phyloP scores from a whole-genome alignment of 192 early-diverging fungal species.

The Irineochytrium annulatum region DNA sequence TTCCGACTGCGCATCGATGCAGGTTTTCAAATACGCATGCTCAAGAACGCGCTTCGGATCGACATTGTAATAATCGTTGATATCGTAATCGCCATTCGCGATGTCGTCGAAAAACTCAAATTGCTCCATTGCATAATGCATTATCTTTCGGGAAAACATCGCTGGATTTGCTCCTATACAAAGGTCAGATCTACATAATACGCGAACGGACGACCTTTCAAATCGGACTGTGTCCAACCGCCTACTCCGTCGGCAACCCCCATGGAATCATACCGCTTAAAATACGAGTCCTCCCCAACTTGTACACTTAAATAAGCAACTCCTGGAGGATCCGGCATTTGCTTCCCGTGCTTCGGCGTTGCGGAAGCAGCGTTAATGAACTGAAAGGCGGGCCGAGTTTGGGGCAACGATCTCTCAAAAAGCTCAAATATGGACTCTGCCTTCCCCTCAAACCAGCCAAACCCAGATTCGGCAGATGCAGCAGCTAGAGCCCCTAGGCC shows the following conservation, averaged over 20 bases:
- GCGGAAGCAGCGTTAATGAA: constrained; percentile 59
- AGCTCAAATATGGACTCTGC: not conserved
- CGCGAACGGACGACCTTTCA: constrained; percentile 6
- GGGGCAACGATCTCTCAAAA: not conserved
- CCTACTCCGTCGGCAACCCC: constrained; percentile 96
- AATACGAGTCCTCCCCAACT: constrained; percentile 95
- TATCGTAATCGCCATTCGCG: constrained; percentile 59
- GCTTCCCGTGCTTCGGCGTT: constrained; percentile 43
- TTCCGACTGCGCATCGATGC: constrained; percentile 65
- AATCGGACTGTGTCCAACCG: constrained; percentile 70
- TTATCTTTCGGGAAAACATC: constrained; percentile 84
- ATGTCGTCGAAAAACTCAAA: constrained; percentile 83
- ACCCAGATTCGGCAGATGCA: too few species aligned
- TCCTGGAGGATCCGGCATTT: not conserved
- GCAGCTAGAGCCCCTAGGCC: not conserved
- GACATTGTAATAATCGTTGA: constrained; percentile 72
- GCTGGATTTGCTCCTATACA: constrained; percentile 80
- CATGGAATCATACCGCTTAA: constrained; percentile 75
- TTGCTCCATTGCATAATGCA: constrained; percentile 86
- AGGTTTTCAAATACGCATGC: constrained; percentile 69
- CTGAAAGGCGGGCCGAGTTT: constrained; percentile 43
- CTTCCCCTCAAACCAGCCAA: not conserved
- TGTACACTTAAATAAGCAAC: constrained; percentile 33
- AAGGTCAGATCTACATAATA: constrained; percentile 11
- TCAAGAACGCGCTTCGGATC: constrained; percentile 81